A percentile compares a stretch with the other conserved stretches of the same genome.
Conservation (phyloP, 176 grass and related monocot genomes). For the Raddia distichophylla region DNA sequence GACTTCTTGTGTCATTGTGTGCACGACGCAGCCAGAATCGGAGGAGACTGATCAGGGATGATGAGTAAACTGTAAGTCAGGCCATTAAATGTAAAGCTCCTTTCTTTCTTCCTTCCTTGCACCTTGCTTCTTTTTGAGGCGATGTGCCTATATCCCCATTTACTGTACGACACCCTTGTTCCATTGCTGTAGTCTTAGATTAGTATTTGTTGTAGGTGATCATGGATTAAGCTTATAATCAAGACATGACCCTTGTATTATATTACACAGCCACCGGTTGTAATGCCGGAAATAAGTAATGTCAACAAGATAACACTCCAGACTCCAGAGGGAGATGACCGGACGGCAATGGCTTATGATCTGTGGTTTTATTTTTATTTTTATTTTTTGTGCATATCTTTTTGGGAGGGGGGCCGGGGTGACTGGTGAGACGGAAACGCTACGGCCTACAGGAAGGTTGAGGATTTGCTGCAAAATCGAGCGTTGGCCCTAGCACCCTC, state of each 20-base stretch:
- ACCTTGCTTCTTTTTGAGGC: conserved; percentile 44
- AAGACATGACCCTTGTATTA: conserved; percentile 23
- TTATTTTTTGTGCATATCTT: no score
- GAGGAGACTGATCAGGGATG: background rate
- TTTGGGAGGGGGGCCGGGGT: no score
- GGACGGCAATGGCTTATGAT: no score
- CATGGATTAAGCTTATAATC: conserved; percentile 16
- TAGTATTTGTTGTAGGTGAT: conserved; percentile 29
- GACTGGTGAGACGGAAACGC: no score
- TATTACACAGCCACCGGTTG: conserved; percentile 18
- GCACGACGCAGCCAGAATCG: background rate
- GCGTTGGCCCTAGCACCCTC: no score
- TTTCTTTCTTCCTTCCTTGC: background rate
- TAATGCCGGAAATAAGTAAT: conserved; percentile 10
- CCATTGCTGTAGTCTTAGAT: conserved; percentile 38
- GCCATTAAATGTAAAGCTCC: conserved; percentile 47
- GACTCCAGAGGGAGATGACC: background rate
- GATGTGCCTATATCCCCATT: conserved; percentile 39
- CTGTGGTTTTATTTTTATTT: no score
- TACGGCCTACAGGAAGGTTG: no score
- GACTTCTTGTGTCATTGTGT: background rate
- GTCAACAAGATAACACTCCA: background rate
- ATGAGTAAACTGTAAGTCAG: conserved; percentile 21
- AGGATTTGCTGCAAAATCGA: no score
- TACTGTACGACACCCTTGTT: conserved; percentile 34